These are phyloP conservation scores for Lentinus brumalis DNA, from an alignment of 768 basidiomycete species.

Conservation along the genomic window DNA sequence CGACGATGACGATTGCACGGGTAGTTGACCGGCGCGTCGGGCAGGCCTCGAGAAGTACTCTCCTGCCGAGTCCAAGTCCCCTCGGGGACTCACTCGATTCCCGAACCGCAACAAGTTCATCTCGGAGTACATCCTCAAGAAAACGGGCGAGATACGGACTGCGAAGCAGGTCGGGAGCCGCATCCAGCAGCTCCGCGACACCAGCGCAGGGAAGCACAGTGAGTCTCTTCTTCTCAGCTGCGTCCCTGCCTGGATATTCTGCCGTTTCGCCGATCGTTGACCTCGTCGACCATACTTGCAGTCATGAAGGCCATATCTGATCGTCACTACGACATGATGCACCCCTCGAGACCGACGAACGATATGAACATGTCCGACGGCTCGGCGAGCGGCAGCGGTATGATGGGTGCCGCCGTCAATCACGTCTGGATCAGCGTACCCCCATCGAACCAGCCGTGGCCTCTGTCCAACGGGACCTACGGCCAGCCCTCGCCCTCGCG, in stretches of 20 bases:
- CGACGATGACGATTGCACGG: neutral
- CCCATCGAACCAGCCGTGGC: conserved; percentile 18
- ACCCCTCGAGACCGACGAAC: conserved; percentile 22
- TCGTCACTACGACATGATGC: conserved; percentile 31
- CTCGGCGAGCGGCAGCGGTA: neutral
- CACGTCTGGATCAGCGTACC: conserved; percentile 20
- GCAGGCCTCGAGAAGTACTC: conserved; percentile 71
- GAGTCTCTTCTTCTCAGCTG: conserved; percentile 29
- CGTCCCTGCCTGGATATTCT: too few species aligned
- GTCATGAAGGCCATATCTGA: conserved; percentile 30
- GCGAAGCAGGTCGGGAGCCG: conserved; percentile 83
- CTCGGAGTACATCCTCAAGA: conserved; percentile 71
- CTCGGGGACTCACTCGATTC: conserved; percentile 71
- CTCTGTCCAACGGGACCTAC: conserved; percentile 2
- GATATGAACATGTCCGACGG: conserved; percentile 3
- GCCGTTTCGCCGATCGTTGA: too few species aligned
- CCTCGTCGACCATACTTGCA: conserved; percentile 10
- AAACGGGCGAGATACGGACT: conserved; percentile 69
- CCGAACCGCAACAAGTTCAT: conserved; percentile 82
- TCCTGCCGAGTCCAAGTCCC: conserved; percentile 73
- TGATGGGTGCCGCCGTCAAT: conserved; percentile 1
- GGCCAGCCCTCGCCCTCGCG: conserved; percentile 11
- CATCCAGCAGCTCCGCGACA: conserved; percentile 76
- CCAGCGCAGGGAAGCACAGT: conserved; percentile 72
- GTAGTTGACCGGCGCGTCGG: conserved; percentile 1